phyloP scores from a whole-genome alignment of 768 basidiomycete species.

The button mushroom (Agaricus bisporus) region DNA sequence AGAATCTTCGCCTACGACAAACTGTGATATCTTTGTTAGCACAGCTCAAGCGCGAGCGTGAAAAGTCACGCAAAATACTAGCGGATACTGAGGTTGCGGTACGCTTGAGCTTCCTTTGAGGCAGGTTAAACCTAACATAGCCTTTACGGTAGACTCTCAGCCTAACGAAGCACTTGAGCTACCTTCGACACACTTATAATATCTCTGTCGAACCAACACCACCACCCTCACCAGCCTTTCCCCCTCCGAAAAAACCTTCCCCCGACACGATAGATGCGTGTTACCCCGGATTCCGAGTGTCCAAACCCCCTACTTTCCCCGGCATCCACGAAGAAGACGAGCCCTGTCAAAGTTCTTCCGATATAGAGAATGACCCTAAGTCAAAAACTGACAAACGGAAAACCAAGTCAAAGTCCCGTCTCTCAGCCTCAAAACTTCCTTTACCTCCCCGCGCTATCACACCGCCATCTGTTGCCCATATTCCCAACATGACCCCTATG shows the following conservation, averaged over 20 bases:
- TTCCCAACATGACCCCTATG: constrained; percentile 12
- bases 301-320: constrained; percentile 61
- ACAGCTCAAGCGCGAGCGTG: constrained; percentile 76
- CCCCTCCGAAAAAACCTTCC: constrained; percentile 42
- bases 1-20: constrained; percentile 77
- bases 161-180: constrained; percentile 59
- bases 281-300: constrained; percentile 48
- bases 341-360: constrained; percentile 35
- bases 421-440: constrained; percentile 42
- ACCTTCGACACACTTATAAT: constrained; percentile 58
- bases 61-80: constrained; percentile 67
- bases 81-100: constrained; percentile 73
- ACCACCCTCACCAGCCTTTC: constrained; percentile 40
- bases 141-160: constrained; percentile 37
- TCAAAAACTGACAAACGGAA: constrained; percentile 36
- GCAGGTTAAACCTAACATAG: constrained; percentile 8
- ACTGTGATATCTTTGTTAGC: constrained; percentile 72
- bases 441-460: constrained; percentile 38
- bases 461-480: constrained; percentile 25
- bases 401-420: constrained; percentile 39
- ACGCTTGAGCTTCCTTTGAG: constrained; percentile 17
- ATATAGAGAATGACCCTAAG: constrained; percentile 33
- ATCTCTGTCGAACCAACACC: constrained; percentile 26
- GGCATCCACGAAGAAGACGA: constrained; percentile 69
- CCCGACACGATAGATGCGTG: constrained; percentile 26